Evolutionary conservation across 148 eudicot species (phyloP), one percentile per base, ranked within the genome.

Genomic region (Pouteria glomerata): DNA sequence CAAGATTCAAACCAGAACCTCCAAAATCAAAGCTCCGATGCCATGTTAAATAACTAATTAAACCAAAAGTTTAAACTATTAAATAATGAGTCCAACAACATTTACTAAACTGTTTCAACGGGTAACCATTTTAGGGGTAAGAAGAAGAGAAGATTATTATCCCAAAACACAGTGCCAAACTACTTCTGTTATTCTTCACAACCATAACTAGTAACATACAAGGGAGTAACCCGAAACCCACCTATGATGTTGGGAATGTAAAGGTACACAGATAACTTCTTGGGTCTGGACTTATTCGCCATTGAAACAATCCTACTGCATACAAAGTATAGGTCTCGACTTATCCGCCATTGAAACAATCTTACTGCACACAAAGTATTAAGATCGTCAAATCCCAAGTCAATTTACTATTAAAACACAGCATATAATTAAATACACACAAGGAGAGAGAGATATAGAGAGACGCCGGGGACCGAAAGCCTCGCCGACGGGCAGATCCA

Each of bases 231-330:
- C 1, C 26, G 58, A 58, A 51, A 77, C 87, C 67, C 57, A 92
- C 97, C 97, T 19, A 92, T 89, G 68, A 93, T 87, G 69, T 93
- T 90, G 39, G 98, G 98, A 51, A 93, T 82, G 73, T 93, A 93
- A 68, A 93, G 90, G 66, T 90, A 93, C n/a, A 90, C 90, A 8
- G 84, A 76, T 14, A 72, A 69, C 74, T 84, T 85, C 57, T 74
- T 75, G 4, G 77, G 81, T 68, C 83, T 91, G 18, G 88, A 71
- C 63, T 69, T 69, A 65, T 86, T 83, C 30, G 82, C 84, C 93
- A 88, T 88, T 74, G 50, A 8, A 8, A 4, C 55, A 55, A 56
- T 39, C 73, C 39, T 75, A 18, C 61, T 34, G 56, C 13, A 55
- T 45, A 53, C 29, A 60, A 35, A 75, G 44, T 10, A 39, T 4